phyloP scores from a whole-genome alignment of 2,329 filamentous ascomycete genomes.

The Lomentospora prolificans region DNA sequence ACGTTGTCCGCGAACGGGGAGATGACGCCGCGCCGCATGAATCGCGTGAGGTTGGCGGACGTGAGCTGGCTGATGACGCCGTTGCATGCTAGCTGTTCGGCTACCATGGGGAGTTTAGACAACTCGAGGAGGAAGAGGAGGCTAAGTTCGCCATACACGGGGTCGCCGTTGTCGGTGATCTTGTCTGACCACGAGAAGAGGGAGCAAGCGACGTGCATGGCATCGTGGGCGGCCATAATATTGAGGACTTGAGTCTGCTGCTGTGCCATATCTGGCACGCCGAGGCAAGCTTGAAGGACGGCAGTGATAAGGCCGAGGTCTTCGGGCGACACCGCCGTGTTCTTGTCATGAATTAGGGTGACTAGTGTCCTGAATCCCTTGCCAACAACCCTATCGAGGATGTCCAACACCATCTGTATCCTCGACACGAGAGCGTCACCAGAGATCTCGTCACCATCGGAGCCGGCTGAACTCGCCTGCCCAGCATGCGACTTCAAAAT shows the following conservation, averaged over 20 bases:
- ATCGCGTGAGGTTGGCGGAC: conserved; percentile 67
- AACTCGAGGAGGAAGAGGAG: conserved; percentile 82
- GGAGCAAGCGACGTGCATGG: conserved; percentile 70
- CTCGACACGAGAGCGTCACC: conserved; percentile 15
- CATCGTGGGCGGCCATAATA: conserved; percentile 60
- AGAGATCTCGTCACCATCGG: background rate
- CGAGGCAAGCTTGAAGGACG: conserved; percentile 74
- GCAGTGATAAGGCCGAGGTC: conserved; percentile 84
- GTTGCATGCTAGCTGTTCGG: conserved; percentile 83
- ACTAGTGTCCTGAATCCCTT: conserved; percentile 76
- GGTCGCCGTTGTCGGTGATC: conserved; percentile 67
- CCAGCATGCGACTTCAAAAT: conserved; percentile 57
- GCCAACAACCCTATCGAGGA: conserved; percentile 69
- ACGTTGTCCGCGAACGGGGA: conserved; percentile 69
- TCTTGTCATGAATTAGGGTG: conserved; percentile 68
- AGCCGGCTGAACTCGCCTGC: conserved; percentile 13
- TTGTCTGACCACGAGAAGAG: conserved; percentile 92
- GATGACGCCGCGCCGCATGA: conserved; percentile 61
- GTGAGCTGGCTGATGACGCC: conserved; percentile 71
- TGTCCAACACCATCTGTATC: conserved; percentile 60
- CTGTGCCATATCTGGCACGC: conserved; percentile 65
- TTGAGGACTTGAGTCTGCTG: conserved; percentile 61
- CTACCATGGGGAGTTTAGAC: conserved; percentile 68
- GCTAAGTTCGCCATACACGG: conserved; percentile 87
- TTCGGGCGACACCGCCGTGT: conserved; percentile 51